Percentiles rank a stretch among this genome's conserved stretches.
Conservation (phyloP, 805 yeast genomes). For the Wickerhamomyces queroliae region DNA sequence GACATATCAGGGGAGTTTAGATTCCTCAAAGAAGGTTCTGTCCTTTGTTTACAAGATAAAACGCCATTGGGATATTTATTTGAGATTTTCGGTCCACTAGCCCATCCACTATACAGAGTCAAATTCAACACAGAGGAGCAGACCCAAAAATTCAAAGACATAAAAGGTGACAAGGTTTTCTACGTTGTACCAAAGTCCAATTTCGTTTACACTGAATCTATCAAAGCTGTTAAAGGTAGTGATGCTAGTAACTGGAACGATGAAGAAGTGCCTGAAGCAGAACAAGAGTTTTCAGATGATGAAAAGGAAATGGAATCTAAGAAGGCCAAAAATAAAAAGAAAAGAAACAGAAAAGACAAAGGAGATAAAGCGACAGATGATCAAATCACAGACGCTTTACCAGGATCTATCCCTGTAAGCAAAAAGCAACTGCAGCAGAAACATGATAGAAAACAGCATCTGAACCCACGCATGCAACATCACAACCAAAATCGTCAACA, state of each 20-base stretch:
- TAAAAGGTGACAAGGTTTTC: constrained; percentile 52
- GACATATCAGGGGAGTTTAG: constrained; percentile 76
- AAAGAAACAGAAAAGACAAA: constrained; percentile 26
- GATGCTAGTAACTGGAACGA: constrained; percentile 95
- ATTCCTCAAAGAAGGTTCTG: constrained; percentile 73
- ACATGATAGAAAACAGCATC: not conserved
- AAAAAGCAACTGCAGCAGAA: constrained; percentile 1
- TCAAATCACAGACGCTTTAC: not conserved
- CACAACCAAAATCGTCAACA: not conserved
- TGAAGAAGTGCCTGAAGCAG: constrained; percentile 89
- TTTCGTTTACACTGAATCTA: constrained; percentile 68
- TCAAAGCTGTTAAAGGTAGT: constrained; percentile 72
- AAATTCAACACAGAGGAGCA: constrained; percentile 51
- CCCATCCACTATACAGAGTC: constrained; percentile 75
- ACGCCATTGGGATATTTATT: constrained; percentile 68
- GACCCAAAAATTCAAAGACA: constrained; percentile 37
- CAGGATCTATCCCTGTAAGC: no score
- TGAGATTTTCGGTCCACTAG: constrained; percentile 87
- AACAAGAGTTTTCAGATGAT: constrained; percentile 94
- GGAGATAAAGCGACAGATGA: constrained; percentile 3
- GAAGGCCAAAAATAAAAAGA: constrained; percentile 52
- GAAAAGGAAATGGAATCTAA: constrained; percentile 77
- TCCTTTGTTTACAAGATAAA: constrained; percentile 72
- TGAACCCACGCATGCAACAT: constrained; percentile 1
- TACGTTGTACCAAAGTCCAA: constrained; percentile 80